These are phyloP conservation scores for Apocynum venetum DNA, from an alignment of 257 asterid species.

Conservation along the genomic window DNA sequence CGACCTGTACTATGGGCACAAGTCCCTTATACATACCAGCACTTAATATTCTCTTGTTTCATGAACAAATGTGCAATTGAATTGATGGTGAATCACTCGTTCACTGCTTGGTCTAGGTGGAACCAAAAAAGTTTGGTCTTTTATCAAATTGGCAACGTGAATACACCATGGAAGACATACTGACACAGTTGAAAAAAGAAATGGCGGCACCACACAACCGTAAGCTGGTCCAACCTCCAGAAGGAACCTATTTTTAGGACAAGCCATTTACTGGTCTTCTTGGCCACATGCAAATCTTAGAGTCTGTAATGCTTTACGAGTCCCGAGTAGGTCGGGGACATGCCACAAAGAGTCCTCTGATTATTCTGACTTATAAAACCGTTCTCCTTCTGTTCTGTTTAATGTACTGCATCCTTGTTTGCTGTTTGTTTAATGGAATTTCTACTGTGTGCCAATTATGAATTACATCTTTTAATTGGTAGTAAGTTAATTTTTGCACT, in stretches of 20 bases:
- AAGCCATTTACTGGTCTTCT: constrained; percentile 19
- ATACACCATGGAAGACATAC: constrained; percentile 65
- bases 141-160: constrained; percentile 83
- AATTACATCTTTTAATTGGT: neutral
- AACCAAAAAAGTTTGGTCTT: constrained; percentile 60
- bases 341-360: constrained; percentile 19
- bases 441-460: constrained; percentile 15
- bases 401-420: constrained; percentile 8
- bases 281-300: constrained; percentile 17
- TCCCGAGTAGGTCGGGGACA: constrained; percentile 13
- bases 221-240: constrained; percentile 78
- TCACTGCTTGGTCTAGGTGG: constrained; percentile 45
- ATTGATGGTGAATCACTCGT: constrained; percentile 7
- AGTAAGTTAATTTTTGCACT: neutral
- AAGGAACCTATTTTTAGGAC: constrained; percentile 76
- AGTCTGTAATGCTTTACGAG: constrained; percentile 17
- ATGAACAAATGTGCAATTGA: neutral
- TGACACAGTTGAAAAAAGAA: constrained; percentile 60
- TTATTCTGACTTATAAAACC: constrained; percentile 14
- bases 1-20: no score
- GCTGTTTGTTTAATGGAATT: constrained; percentile 17
- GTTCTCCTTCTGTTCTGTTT: constrained; percentile 9
- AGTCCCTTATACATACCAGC: neutral
- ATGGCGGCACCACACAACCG: constrained; percentile 67
- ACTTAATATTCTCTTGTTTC: neutral